phyloP scores from a whole-genome alignment of 768 basidiomycete species.

The Termitomyces eurrhizus region DNA sequence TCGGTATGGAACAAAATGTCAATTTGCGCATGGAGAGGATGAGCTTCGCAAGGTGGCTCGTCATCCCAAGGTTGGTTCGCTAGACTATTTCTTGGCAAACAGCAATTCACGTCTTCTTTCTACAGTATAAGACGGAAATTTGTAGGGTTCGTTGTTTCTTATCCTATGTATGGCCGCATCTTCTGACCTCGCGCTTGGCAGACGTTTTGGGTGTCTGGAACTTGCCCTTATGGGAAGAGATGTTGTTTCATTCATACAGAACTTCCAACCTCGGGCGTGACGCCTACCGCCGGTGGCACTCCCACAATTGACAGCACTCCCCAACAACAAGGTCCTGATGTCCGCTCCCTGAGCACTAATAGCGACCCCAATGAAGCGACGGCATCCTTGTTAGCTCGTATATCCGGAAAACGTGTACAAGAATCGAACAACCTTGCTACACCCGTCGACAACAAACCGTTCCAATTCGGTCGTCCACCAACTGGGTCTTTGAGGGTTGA shows the following conservation, averaged over 20 bases:
- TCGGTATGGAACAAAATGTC: slow-evolving; percentile 85
- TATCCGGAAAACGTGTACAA: slow-evolving; percentile 62
- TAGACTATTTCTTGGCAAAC: slow-evolving; percentile 10
- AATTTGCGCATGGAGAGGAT: slow-evolving; percentile 91
- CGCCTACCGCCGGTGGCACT: slow-evolving; percentile 32
- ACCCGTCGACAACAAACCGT: slow-evolving; percentile 50
- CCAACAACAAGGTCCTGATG: slow-evolving; percentile 46
- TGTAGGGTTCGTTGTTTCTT: slow-evolving; percentile 57
- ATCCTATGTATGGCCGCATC: slow-evolving; percentile 19
- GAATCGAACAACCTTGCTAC: slow-evolving; percentile 45
- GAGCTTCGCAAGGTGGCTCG: slow-evolving; percentile 81
- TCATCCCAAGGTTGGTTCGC: slow-evolving; percentile 73
- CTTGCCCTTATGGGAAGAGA: slow-evolving; percentile 88
- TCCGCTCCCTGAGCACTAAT: slow-evolving; percentile 60
- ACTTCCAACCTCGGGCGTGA: slow-evolving; percentile 60
- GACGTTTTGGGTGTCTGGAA: slow-evolving; percentile 94
- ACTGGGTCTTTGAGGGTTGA: slow-evolving; percentile 72
- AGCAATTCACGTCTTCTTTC: slow-evolving; percentile 24
- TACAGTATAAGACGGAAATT: slow-evolving; percentile 86
- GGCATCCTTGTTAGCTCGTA: slow-evolving; percentile 73
- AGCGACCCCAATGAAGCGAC: slow-evolving; percentile 76
- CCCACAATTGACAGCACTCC: slow-evolving; percentile 39
- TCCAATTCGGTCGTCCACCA: slow-evolving; percentile 60
- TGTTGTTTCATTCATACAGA: slow-evolving; percentile 95
- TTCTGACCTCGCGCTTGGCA: slow-evolving; percentile 24